Conservation (phyloP, 2,329 filamentous ascomycete genomes). For the Cadophora malorum region DNA sequence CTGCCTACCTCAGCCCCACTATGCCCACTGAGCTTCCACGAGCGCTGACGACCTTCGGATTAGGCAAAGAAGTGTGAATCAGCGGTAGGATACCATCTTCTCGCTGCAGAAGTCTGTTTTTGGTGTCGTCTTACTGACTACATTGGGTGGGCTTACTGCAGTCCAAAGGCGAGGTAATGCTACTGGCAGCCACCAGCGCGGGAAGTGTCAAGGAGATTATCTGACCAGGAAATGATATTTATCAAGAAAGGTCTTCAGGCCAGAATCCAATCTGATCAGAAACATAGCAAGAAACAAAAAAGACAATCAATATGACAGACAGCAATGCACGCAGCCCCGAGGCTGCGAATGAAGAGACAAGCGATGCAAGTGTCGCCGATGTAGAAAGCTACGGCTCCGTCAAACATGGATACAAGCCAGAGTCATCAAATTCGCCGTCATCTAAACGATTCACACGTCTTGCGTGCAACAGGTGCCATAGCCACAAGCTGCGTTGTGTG, state of each 20-base stretch:
- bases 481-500: conserved; percentile 7
- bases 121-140: neutral
- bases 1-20: neutral
- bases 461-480: conserved; percentile 12
- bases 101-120: neutral
- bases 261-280: neutral
- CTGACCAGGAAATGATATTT: neutral
- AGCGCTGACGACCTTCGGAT: neutral
- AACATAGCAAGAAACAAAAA: neutral
- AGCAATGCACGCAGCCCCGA: neutral
- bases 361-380: neutral
- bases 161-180: neutral
- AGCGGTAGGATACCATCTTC: neutral
- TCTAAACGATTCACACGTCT: conserved; percentile 11
- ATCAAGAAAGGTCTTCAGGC: neutral
- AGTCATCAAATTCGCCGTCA: neutral
- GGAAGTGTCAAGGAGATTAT: neutral
- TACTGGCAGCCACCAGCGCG: neutral
- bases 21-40: neutral
- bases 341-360: neutral
- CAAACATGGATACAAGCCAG: neutral
- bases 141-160: neutral
- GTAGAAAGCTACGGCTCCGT: neutral
- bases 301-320: neutral
- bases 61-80: neutral